Evolutionary conservation across 768 basidiomycete species (phyloP), one percentile per base, ranked within the genome.

Genomic region (Antrodiella citrinella): DNA sequence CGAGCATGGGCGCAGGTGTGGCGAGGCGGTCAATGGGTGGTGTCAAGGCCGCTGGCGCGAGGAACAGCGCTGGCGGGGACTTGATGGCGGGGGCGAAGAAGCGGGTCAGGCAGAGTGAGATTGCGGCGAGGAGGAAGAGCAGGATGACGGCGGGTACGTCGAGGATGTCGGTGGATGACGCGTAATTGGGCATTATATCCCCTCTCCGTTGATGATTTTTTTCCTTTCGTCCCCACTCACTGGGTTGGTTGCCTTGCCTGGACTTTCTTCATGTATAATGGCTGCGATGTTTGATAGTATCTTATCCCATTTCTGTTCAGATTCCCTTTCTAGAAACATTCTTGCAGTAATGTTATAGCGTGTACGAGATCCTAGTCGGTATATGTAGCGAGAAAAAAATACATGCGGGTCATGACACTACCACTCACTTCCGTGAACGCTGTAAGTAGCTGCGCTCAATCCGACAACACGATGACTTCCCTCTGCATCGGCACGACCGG

Each of bases 71-170:
- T 1, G 63, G 62, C 18, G 60, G 57, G 39, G 69, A 67, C 24
- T 69, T 67, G 26, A 57, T 80, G 54, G 50, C 77, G 60, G 72
- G 81, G 72, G 82, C 78, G 56, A 86, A 82, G 76, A 86, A 80
- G 66, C 69, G 78, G 53, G 79, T 76, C 48, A 79, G 87, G 61
- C 84, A 86, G 71, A 90, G 86, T 57, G 87, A 89, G 69, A 81
- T 83, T 59, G 72, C 75, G 19, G 69, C 81, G 56, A 68, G 84
- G 60, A 70, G 67, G 60, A 86, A 79, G 54, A 68, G 72, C 19
- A 20, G 49, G n/a, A 42, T 46, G 13, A 64, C 56, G 38, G 59
- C 51, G 4, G 57, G 44, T 23, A 52, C 51, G 9, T 35, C 30
- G 15, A 35, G 15, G 30, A 35, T 35, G 30, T 7, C 7, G 7